phyloP scores from a whole-genome alignment of 2,329 filamentous ascomycete genomes.

The Ophiostoma pallidulum region DNA sequence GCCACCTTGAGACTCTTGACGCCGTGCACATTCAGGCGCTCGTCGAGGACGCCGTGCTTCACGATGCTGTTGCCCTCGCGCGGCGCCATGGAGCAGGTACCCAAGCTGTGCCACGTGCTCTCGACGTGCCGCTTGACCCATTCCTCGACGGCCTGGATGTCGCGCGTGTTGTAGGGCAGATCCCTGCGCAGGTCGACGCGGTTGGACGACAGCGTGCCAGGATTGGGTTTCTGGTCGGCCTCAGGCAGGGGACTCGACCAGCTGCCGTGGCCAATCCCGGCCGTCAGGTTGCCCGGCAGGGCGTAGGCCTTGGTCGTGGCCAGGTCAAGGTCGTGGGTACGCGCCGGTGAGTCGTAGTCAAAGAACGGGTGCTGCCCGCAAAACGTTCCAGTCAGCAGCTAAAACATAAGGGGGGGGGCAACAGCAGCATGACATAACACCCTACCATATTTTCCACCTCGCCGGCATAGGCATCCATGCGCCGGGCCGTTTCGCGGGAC shows the following conservation, averaged over 20 bases:
- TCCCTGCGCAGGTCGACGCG: slow-evolving; percentile 50
- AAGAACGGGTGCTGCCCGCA: slow-evolving; percentile 54
- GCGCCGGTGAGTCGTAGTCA: slow-evolving; percentile 57
- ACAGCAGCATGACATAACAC: neutral
- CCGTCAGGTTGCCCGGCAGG: slow-evolving; percentile 59
- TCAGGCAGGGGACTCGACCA: slow-evolving; percentile 55
- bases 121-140: slow-evolving; percentile 64
- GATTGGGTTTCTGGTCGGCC: slow-evolving; percentile 39
- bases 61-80: slow-evolving; percentile 69
- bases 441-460: slow-evolving; percentile 49
- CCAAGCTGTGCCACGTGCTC: slow-evolving; percentile 61
- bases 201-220: slow-evolving; percentile 52
- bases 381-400: neutral
- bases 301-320: slow-evolving; percentile 67
- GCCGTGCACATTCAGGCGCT: slow-evolving; percentile 68
- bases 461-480: slow-evolving; percentile 69
- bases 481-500: slow-evolving; percentile 66
- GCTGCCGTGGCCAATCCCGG: slow-evolving; percentile 63
- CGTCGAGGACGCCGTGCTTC: slow-evolving; percentile 69
- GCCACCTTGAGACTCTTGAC: slow-evolving; percentile 70
- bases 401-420: neutral
- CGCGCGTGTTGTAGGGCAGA: slow-evolving; percentile 53
- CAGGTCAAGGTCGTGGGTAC: slow-evolving; percentile 64
- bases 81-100: slow-evolving; percentile 70
- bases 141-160: slow-evolving; percentile 59